These are phyloP conservation scores for Aquilaria yunnanensis DNA, from an alignment of 345 rosid species.

Conservation along the genomic window DNA sequence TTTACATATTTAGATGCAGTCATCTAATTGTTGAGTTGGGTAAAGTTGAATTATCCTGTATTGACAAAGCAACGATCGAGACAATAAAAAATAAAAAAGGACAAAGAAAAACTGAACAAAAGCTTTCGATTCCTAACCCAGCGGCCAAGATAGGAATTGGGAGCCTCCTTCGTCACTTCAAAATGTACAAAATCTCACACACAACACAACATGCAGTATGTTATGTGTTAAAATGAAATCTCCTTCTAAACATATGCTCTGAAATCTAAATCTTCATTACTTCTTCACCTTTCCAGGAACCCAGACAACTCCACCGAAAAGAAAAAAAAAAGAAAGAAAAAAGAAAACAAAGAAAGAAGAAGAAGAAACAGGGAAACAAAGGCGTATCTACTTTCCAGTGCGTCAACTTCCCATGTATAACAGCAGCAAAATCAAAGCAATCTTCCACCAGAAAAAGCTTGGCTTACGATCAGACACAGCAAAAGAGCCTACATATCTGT, in stretches of 20 bases:
- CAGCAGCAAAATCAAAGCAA: constrained; percentile 35
- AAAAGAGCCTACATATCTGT: constrained; percentile 38
- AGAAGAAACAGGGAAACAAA: constrained; percentile 16
- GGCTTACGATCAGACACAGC: constrained; percentile 22
- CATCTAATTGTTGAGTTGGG: no score
- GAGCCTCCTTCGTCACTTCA: no score
- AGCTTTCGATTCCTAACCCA: constrained; percentile 26
- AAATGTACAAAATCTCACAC: background rate
- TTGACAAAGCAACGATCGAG: no score
- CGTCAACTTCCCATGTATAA: constrained; percentile 41
- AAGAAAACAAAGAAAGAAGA: background rate
- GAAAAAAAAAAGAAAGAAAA: background rate
- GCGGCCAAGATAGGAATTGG: constrained; percentile 23
- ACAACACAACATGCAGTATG: constrained; percentile 3
- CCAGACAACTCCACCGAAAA: background rate
- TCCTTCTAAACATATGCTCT: background rate
- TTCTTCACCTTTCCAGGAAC: background rate
- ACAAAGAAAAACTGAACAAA: background rate
- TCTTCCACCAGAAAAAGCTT: constrained; percentile 25
- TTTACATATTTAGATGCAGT: no score
- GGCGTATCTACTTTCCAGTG: background rate
- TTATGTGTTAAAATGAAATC: background rate
- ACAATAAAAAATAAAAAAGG: no score
- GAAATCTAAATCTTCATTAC: background rate
- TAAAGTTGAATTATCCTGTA: no score